Percentiles rank a stretch among this genome's conserved stretches.
phyloP scores from a whole-genome alignment of 1,284 basidiomycete genomes.

The Pseudozyma thailandica region DNA sequence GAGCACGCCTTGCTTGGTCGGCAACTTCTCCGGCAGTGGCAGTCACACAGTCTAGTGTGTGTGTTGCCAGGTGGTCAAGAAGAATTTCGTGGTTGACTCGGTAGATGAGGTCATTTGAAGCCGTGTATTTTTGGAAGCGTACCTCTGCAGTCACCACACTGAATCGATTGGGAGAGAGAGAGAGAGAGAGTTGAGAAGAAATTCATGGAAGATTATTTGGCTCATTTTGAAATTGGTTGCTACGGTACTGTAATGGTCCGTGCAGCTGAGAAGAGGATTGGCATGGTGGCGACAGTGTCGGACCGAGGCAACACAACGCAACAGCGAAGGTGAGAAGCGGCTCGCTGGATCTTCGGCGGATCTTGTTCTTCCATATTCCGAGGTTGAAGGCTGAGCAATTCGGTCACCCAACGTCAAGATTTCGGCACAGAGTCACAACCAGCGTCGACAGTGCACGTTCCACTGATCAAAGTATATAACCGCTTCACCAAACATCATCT shows the following conservation, averaged over 20 bases:
- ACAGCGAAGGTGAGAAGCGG: neutral
- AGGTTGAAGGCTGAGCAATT: neutral
- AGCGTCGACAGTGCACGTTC: neutral
- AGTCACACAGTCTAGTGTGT: too few species aligned
- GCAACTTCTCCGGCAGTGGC: too few species aligned
- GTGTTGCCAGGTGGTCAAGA: neutral
- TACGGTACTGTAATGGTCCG: too few species aligned
- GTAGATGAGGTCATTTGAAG: conserved; percentile 24
- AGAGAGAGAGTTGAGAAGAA: conserved; percentile 12
- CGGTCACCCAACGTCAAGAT: conserved; percentile 10
- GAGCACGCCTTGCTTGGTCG: too few species aligned
- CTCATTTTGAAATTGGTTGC: neutral
- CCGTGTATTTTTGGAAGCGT: neutral
- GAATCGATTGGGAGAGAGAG: too few species aligned
- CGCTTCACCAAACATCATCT: neutral
- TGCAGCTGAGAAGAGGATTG: conserved; percentile 3
- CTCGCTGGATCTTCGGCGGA: conserved; percentile 16
- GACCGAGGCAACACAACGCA: neutral
- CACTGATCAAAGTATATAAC: conserved; percentile 15
- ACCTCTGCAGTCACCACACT: conserved; percentile 7
- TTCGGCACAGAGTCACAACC: too few species aligned
- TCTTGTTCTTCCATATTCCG: neutral
- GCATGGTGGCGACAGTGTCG: neutral
- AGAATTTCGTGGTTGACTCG: conserved; percentile 19
- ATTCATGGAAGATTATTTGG: conserved; percentile 18